phyloP scores from a whole-genome alignment of 2,329 filamentous ascomycete species.

The Fonsecaea monophora region DNA sequence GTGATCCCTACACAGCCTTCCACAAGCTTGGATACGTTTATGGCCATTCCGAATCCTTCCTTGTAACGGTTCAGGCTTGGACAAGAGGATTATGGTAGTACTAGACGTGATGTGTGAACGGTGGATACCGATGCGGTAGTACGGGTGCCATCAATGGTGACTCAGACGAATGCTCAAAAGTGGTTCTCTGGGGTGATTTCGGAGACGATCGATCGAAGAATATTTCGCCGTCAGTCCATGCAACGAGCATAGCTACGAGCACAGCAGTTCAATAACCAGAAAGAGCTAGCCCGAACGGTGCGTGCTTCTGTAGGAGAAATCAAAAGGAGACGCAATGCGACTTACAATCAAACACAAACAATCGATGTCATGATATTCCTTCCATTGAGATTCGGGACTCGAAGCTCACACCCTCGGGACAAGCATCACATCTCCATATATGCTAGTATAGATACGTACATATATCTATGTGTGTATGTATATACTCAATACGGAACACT shows the following conservation, averaged over 20 bases:
- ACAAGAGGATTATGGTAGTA: neutral
- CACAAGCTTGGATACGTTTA: neutral
- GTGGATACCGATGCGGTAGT: neutral
- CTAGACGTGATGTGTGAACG: neutral
- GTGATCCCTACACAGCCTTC: conserved; percentile 41
- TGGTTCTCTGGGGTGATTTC: neutral
- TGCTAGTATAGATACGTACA: too few species aligned
- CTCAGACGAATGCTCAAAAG: neutral
- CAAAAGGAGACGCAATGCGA: too few species aligned
- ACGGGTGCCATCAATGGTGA: neutral
- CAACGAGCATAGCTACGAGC: neutral
- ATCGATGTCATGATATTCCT: neutral
- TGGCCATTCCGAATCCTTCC: neutral
- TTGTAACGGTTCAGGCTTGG: neutral
- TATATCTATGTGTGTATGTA: too few species aligned
- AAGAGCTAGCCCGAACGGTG: neutral
- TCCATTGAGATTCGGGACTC: too few species aligned
- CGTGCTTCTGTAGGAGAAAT: neutral
- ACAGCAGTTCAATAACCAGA: neutral
- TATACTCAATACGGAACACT: too few species aligned
- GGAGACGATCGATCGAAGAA: neutral
- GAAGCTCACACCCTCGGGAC: too few species aligned
- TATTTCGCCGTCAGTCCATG: neutral
- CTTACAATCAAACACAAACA: neutral
- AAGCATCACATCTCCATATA: too few species aligned